phyloP scores from a whole-genome alignment of 192 early-diverging fungal genomes.

The Mortierella alpina region DNA sequence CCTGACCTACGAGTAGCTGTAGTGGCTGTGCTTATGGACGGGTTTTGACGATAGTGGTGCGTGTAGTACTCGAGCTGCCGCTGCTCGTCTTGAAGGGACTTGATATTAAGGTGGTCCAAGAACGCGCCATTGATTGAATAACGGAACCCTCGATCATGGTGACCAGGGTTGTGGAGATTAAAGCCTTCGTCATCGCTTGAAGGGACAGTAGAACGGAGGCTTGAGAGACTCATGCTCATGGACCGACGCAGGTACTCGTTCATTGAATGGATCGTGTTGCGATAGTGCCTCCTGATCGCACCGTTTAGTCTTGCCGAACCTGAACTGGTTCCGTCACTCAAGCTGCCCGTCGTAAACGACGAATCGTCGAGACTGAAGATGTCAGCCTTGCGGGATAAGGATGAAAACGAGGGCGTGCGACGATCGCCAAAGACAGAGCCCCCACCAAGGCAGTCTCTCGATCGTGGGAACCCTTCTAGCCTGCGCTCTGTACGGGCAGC shows the following conservation, averaged over 20 bases:
- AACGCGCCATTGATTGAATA: slow-evolving; percentile 22
- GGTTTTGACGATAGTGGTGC: slow-evolving; percentile 32
- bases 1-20: slow-evolving; percentile 7
- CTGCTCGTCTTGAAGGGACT: slow-evolving; percentile 13
- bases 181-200: slow-evolving; percentile 11
- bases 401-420: slow-evolving; percentile 14
- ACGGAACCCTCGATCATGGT: slow-evolving; percentile 14
- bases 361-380: slow-evolving; percentile 18
- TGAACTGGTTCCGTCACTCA: background rate
- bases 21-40: slow-evolving; percentile 11
- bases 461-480: slow-evolving; percentile 13
- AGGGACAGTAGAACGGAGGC: slow-evolving; percentile 5
- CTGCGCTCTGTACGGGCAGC: slow-evolving; percentile 40
- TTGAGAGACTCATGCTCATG: slow-evolving; percentile 33
- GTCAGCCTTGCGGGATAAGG: slow-evolving; percentile 44
- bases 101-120: slow-evolving; percentile 42
- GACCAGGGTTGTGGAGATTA: background rate
- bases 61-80: slow-evolving; percentile 39
- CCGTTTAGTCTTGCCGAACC: background rate
- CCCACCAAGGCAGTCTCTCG: background rate
- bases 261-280: slow-evolving; percentile 39
- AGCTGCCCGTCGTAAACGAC: background rate
- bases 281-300: slow-evolving; percentile 1
- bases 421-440: slow-evolving; percentile 23
- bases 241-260: slow-evolving; percentile 39